A percentile compares a stretch with the other conserved stretches of the same genome.
These are phyloP conservation scores for Entomortierella lignicola DNA, from an alignment of 192 early-diverging fungal genomes.

Conservation along the genomic window DNA sequence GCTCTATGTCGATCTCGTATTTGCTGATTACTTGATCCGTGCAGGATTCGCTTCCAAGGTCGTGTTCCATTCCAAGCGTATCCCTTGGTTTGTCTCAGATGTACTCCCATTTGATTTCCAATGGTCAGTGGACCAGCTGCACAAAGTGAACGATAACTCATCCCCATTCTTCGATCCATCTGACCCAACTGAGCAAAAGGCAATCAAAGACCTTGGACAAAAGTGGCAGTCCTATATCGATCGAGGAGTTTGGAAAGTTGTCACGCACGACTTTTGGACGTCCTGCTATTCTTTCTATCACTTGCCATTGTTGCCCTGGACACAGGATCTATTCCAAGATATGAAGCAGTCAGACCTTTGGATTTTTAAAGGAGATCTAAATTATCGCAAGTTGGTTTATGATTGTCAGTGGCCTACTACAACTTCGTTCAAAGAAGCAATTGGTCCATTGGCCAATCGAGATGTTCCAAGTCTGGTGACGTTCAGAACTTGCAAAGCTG, in stretches of 20 bases:
- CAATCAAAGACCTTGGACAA: constrained; percentile 63
- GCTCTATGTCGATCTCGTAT: constrained; percentile 85
- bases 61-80: constrained; percentile 86
- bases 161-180: constrained; percentile 50
- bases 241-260: constrained; percentile 72
- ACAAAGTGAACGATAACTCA: neutral
- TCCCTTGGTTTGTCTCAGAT: constrained; percentile 98
- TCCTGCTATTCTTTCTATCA: constrained; percentile 85
- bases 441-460: constrained; percentile 74
- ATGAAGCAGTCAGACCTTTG: constrained; percentile 70
- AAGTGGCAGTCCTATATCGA: constrained; percentile 78
- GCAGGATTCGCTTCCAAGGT: constrained; percentile 71
- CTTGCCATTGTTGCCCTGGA: constrained; percentile 66
- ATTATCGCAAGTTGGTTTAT: constrained; percentile 95
- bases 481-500: constrained; percentile 90
- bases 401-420: constrained; percentile 88
- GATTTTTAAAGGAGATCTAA: constrained; percentile 97
- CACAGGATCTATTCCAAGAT: constrained; percentile 71
- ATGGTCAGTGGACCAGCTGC: constrained; percentile 65
- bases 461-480: constrained; percentile 74
- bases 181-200: constrained; percentile 43
- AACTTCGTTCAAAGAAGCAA: constrained; percentile 85
- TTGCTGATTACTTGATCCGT: constrained; percentile 87
- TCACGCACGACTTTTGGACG: constrained; percentile 88
- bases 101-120: constrained; percentile 86